These are phyloP conservation scores for Trichoderma gracile DNA, from an alignment of 2,329 filamentous ascomycete genomes.

Conservation along the genomic window DNA sequence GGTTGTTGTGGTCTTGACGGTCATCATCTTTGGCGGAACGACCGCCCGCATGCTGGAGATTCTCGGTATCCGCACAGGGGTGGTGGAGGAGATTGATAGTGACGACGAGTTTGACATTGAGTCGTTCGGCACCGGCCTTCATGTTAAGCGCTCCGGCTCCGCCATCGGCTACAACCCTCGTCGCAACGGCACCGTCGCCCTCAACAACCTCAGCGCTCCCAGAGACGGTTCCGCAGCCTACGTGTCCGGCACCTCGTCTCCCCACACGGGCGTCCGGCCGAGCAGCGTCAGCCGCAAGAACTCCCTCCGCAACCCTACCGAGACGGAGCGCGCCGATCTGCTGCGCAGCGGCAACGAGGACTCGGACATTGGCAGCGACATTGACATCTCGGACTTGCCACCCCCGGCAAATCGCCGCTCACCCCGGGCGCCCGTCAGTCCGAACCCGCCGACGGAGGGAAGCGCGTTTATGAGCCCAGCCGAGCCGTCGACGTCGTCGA, in stretches of 20 bases:
- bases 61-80: conserved; percentile 90
- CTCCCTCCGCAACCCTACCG: conserved; percentile 47
- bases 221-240: conserved; percentile 48
- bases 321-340: conserved; percentile 59
- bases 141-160: conserved; percentile 75
- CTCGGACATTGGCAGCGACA: conserved; percentile 63
- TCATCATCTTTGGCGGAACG: conserved; percentile 98
- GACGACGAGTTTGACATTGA: conserved; percentile 99
- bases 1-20: conserved; percentile 93
- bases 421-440: conserved; percentile 38
- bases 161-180: conserved; percentile 78
- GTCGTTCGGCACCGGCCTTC: conserved; percentile 67
- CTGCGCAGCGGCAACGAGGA: conserved; percentile 53
- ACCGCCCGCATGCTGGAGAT: conserved; percentile 98
- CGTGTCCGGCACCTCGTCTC: conserved; percentile 56
- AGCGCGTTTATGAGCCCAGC: conserved; percentile 37
- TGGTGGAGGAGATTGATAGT: conserved; percentile 94
- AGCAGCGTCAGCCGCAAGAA: conserved; percentile 56
- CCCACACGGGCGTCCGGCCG: conserved; percentile 46
- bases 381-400: conserved; percentile 66
- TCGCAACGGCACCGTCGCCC: conserved; percentile 60
- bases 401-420: conserved; percentile 54
- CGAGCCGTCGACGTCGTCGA: conserved; percentile 36
- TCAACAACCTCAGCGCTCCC: conserved; percentile 51
- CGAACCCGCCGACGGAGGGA: conserved; percentile 33